phyloP scores from a whole-genome alignment of 805 yeast species.

The Hanseniaspora mollemarum region DNA sequence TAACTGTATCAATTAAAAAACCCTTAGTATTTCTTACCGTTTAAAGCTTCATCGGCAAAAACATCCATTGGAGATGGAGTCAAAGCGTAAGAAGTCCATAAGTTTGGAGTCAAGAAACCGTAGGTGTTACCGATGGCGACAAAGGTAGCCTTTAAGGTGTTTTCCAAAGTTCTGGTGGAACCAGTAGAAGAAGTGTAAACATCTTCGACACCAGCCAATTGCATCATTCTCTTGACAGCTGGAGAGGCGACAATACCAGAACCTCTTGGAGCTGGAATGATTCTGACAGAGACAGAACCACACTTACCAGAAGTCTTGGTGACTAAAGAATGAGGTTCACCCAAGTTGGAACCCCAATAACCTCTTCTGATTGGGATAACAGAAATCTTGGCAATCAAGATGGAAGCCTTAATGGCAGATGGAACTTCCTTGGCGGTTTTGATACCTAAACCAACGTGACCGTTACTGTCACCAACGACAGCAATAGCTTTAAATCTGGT shows the following conservation, averaged over 20 bases:
- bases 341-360: slow-evolving; percentile 99
- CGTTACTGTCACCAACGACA: slow-evolving; percentile 98
- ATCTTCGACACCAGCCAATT: slow-evolving; percentile 99
- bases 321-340: slow-evolving; percentile 98
- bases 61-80: slow-evolving; percentile 89
- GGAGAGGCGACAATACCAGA: slow-evolving; percentile 99
- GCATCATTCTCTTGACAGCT: slow-evolving; percentile 96
- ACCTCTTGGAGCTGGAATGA: slow-evolving; percentile 99
- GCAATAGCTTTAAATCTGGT: slow-evolving; percentile 99
- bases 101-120: slow-evolving; percentile 99
- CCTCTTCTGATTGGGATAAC: slow-evolving; percentile 99
- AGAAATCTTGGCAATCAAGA: slow-evolving; percentile 96
- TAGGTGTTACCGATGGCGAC: slow-evolving; percentile 99
- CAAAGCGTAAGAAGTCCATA: slow-evolving; percentile 82
- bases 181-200: slow-evolving; percentile 98
- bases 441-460: slow-evolving; percentile 99
- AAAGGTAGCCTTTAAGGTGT: slow-evolving; percentile 99
- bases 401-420: slow-evolving; percentile 99
- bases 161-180: slow-evolving; percentile 98
- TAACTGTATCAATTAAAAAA: slow-evolving; percentile 16
- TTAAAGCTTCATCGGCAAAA: slow-evolving; percentile 73
- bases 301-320: slow-evolving; percentile 99
- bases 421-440: slow-evolving; percentile 99
- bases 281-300: slow-evolving; percentile 97
- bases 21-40: slow-evolving; percentile 65